Evolutionary conservation across 306 rosid species (phyloP).

Genomic region (Lathyrus oleraceus): DNA sequence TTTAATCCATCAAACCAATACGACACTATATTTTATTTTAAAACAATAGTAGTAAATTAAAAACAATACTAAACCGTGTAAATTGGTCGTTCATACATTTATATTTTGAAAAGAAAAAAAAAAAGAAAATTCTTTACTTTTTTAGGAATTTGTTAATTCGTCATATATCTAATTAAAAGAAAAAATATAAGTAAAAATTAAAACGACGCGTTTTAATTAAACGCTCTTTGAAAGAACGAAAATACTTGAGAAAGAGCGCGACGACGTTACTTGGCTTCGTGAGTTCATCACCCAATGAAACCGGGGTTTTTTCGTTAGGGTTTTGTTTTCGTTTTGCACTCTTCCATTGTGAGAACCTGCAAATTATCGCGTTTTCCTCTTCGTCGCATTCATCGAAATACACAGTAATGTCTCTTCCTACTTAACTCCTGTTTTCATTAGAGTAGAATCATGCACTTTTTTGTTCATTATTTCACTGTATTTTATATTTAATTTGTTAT

Average conservation of each 20-base stretch:
- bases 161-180: too few species aligned
- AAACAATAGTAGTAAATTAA: too few species aligned
- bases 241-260: background rate
- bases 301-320: background rate
- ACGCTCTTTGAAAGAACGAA: background rate
- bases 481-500: background rate
- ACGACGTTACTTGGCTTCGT: background rate
- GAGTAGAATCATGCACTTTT: background rate
- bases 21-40: too few species aligned
- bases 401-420: background rate
- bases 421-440: background rate
- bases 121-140: too few species aligned
- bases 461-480: background rate
- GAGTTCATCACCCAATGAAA: background rate
- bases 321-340: background rate
- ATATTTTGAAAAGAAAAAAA: too few species aligned
- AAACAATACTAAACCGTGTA: too few species aligned
- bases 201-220: background rate
- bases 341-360: background rate
- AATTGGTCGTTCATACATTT: too few species aligned
- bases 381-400: background rate
- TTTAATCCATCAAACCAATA: too few species aligned
- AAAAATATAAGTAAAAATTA: background rate
- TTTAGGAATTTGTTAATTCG: too few species aligned
- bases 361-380: background rate